A percentile compares a stretch with the other conserved stretches of the same genome.
These are phyloP conservation scores for Calonectria leucothoes DNA, from an alignment of 2,329 filamentous ascomycete genomes.

Conservation along the genomic window DNA sequence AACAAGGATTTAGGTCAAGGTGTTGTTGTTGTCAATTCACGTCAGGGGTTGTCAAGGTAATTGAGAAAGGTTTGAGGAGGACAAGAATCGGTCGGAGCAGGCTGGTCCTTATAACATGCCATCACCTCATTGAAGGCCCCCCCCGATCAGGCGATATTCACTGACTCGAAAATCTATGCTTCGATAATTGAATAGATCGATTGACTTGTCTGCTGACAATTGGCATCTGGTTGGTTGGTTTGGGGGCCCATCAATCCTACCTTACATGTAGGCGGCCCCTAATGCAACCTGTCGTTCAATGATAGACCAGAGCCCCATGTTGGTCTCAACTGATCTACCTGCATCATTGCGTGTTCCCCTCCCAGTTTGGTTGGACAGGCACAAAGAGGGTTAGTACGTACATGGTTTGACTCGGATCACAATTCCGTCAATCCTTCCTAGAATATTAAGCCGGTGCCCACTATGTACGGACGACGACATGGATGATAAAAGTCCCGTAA, in stretches of 20 bases:
- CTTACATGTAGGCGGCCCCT: background rate
- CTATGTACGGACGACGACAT: background rate
- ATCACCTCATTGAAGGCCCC: background rate
- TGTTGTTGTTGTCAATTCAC: background rate
- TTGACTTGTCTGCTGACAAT: background rate
- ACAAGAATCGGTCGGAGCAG: background rate
- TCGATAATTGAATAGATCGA: background rate
- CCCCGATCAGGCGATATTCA: conserved; percentile 2
- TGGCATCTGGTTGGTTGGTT: background rate
- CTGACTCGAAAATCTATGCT: background rate
- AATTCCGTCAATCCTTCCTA: background rate
- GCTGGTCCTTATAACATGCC: background rate
- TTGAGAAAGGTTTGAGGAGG: background rate
- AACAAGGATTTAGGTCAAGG: background rate
- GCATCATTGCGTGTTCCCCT: background rate
- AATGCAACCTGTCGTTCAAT: background rate
- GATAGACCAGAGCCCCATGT: background rate
- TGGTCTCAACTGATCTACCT: background rate
- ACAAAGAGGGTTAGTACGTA: background rate
- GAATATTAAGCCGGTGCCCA: too few relatives aligned
- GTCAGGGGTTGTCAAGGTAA: background rate
- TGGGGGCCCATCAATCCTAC: conserved; percentile 2
- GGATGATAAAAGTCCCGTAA: background rate
- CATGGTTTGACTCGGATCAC: background rate
- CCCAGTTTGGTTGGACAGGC: background rate